Evolutionary conservation across 1,284 basidiomycete species (phyloP).

Genomic region (Lentinula novae-zelandiae): DNA sequence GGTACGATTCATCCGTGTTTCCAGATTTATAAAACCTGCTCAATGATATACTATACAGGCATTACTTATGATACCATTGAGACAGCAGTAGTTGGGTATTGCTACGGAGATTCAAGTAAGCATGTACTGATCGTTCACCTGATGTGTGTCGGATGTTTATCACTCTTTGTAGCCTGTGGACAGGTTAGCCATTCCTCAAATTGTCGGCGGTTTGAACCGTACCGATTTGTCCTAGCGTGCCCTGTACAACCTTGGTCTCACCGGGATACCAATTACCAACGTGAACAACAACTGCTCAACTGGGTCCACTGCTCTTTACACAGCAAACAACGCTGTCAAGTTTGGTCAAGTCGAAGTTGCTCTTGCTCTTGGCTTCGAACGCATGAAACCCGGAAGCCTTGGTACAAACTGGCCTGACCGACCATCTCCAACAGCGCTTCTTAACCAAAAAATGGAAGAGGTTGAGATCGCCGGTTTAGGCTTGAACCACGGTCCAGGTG

Average conservation of each 20-base stretch:
- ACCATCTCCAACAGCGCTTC: conserved; percentile 50
- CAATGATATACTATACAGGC: conserved; percentile 34
- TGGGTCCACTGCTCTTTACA: conserved; percentile 70
- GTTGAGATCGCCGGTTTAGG: conserved; percentile 55
- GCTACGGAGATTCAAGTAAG: conserved; percentile 68
- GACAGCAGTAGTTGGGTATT: conserved; percentile 77
- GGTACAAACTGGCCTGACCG: conserved; percentile 72
- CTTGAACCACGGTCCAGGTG: conserved; percentile 63
- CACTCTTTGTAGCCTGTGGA: conserved; percentile 45
- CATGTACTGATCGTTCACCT: not conserved
- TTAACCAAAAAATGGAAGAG: conserved; percentile 41
- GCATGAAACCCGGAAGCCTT: conserved; percentile 80
- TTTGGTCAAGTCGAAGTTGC: conserved; percentile 72
- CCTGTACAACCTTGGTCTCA: conserved; percentile 84
- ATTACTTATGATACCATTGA: conserved; percentile 80
- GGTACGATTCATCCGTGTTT: conserved; percentile 35
- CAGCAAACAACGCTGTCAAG: conserved; percentile 67
- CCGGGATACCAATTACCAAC: conserved; percentile 82
- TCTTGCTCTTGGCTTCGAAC: conserved; percentile 84
- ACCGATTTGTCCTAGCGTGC: conserved; percentile 45
- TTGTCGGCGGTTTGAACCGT: not conserved
- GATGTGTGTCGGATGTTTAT: not conserved
- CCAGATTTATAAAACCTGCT: not conserved
- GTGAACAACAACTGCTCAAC: conserved; percentile 87
- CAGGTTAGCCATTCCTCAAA: conserved; percentile 44